Conservation (phyloP, 148 eudicot genomes). For the Vaccinium corymbosum region DNA sequence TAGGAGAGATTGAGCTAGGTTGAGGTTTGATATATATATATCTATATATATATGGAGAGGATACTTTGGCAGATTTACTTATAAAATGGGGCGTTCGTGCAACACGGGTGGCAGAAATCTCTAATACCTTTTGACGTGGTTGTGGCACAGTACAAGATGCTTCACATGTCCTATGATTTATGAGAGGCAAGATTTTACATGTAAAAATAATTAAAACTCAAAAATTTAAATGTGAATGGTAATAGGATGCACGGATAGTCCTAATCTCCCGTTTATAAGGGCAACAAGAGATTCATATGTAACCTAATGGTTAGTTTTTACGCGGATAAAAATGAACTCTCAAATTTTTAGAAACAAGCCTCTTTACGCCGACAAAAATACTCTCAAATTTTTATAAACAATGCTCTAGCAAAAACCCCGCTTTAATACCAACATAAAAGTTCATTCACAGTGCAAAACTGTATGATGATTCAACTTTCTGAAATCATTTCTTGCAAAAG, state of each 20-base stretch:
- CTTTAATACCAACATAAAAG: background rate
- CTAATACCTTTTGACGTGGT: too few species aligned
- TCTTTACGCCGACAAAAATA: too few species aligned
- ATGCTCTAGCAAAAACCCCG: background rate
- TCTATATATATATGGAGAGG: too few species aligned
- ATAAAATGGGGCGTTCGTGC: background rate
- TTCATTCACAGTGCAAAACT: too few species aligned
- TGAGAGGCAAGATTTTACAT: background rate
- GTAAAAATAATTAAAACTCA: too few species aligned
- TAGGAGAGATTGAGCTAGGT: background rate
- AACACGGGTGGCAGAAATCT: background rate
- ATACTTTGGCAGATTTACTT: background rate
- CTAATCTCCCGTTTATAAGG: background rate
- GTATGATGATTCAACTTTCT: too few species aligned
- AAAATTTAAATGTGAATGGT: too few species aligned
- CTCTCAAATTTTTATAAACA: background rate
- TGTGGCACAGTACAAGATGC: background rate
- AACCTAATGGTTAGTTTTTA: background rate
- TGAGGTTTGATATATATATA: conserved; percentile 15
- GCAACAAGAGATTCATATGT: background rate
- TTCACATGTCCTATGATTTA: background rate
- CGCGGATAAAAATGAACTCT: background rate
- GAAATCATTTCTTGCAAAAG: too few species aligned
- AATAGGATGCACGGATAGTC: too few species aligned
- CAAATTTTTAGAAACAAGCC: background rate